phyloP scores from a whole-genome alignment of 1,284 basidiomycete genomes.

The Vanrija sp. region DNA sequence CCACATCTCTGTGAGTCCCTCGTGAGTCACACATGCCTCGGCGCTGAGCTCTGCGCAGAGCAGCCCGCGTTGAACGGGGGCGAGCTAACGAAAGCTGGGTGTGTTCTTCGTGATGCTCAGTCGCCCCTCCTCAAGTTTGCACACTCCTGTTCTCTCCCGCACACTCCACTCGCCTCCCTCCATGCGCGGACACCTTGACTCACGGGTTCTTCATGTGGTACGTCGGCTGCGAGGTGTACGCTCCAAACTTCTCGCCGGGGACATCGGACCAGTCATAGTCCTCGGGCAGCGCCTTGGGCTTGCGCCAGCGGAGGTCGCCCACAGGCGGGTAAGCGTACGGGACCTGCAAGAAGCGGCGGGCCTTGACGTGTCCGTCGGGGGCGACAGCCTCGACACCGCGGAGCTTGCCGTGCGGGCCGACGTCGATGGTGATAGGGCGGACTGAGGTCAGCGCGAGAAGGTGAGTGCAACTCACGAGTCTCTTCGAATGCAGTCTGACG shows the following conservation, averaged over 20 bases:
- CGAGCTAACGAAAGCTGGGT: not conserved
- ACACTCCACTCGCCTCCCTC: no score
- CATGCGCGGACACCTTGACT: not conserved
- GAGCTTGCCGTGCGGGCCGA: constrained; percentile 21
- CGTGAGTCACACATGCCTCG: no score
- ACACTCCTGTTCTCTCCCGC: no score
- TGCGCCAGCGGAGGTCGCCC: constrained; percentile 21
- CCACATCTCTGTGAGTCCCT: no score
- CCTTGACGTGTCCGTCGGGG: constrained; percentile 16
- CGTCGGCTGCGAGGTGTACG: constrained; percentile 20
- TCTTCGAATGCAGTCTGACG: not conserved
- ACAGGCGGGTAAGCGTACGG: constrained; percentile 21
- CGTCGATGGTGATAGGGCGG: constrained; percentile 15
- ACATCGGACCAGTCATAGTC: constrained; percentile 15
- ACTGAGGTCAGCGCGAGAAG: constrained; percentile 10
- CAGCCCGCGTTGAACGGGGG: no score
- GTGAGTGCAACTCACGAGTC: constrained; percentile 3
- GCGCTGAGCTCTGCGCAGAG: no score
- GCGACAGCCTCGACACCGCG: constrained; percentile 16
- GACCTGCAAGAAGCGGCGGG: constrained; percentile 20
- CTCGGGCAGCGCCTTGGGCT: constrained; percentile 15
- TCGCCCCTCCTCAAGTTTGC: not conserved
- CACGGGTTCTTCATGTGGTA: constrained; percentile 20
- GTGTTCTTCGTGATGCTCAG: no score
- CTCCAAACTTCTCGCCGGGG: constrained; percentile 17